Base-by-base conservation (phyloP, 257 asterid genomes). In the Solanum gandarillasii region DNA sequence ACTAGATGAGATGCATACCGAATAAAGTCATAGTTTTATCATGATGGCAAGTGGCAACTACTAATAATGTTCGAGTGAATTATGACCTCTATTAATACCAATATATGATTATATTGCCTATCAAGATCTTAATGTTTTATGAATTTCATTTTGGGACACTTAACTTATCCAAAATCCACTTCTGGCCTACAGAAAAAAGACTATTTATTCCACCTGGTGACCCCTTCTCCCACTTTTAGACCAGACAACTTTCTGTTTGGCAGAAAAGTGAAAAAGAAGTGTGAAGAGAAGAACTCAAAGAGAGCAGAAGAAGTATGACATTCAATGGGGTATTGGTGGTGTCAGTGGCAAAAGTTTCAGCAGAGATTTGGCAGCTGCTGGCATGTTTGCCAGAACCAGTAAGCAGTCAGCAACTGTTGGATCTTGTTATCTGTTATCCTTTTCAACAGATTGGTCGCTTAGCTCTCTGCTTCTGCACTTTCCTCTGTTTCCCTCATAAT, bases 371-470 rank as follows among this genome's bases (percentile, higher is more conserved):
- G 89, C 92, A 90, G 65, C 6, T 46, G 16, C 12, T 90, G 88
- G 90, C 92, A 3, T 90, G 92, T 85, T 83, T 88, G 62, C 46
- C 74, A 3, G 86, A 90, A 14, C 39, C 88, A 39, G 85, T 88
- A 70, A 87, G 86, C 46, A 90, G 92, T 8, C 88, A 90, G 65
- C 89, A 90, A 48, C 85, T 90, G 86, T 83, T 90, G 86, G 89
- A 90, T 88, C 92, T 90, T 86, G 89, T 85, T 16, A 87, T 90
- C 2, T 83, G 90, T 43, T 90, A 88, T 43, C 92, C 92, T 75
- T 89, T 90, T 4, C 90, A 70, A 71, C 90, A 88, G 86, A 87
- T 90, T 3, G 92, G 92, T 74, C 91, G 89, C 3, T 87, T 90
- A 67, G 87, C 88, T 82, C 78, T 88, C 32, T 90, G 27, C 46